Conservation (phyloP, 352 stramenopile genomes). For the Halophytophthora polymorphica region DNA sequence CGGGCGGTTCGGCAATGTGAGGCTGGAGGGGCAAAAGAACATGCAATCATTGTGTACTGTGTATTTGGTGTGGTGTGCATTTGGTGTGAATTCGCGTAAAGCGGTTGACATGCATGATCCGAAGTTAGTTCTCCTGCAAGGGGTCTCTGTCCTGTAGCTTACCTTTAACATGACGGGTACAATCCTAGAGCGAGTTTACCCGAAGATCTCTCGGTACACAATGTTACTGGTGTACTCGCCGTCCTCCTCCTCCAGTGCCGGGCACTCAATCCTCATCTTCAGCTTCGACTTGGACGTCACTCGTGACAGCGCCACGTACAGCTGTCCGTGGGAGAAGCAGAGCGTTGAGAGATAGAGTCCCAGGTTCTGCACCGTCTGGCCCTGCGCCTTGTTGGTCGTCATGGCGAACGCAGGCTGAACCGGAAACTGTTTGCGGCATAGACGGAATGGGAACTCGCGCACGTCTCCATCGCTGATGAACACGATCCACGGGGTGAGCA, state of each 20-base stretch:
- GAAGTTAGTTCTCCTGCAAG: too few species aligned
- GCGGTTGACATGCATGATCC: too few species aligned
- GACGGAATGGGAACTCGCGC: constrained; percentile 6
- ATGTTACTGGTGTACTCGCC: neutral
- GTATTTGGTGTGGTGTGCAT: too few species aligned
- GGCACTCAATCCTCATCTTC: neutral
- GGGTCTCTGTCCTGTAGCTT: too few species aligned
- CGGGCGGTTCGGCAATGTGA: too few species aligned
- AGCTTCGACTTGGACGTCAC: constrained; percentile 2
- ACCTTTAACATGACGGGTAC: too few species aligned
- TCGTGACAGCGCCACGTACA: constrained; percentile 22
- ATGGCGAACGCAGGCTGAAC: constrained; percentile 11
- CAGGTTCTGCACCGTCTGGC: constrained; percentile 18
- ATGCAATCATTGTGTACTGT: too few species aligned
- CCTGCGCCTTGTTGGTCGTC: constrained; percentile 27
- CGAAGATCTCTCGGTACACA: neutral
- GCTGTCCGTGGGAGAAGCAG: constrained; percentile 16
- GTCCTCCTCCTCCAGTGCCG: neutral
- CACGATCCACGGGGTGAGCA: constrained; percentile 9
- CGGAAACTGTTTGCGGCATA: constrained; percentile 7
- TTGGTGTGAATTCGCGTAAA: too few species aligned
- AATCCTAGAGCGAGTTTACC: too few species aligned
- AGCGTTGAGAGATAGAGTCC: constrained; percentile 12
- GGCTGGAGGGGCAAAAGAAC: too few species aligned
- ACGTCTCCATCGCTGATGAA: constrained; percentile 10